These are phyloP conservation scores for Suillus clintonianus DNA, from an alignment of 768 basidiomycete species.

Conservation along the genomic window DNA sequence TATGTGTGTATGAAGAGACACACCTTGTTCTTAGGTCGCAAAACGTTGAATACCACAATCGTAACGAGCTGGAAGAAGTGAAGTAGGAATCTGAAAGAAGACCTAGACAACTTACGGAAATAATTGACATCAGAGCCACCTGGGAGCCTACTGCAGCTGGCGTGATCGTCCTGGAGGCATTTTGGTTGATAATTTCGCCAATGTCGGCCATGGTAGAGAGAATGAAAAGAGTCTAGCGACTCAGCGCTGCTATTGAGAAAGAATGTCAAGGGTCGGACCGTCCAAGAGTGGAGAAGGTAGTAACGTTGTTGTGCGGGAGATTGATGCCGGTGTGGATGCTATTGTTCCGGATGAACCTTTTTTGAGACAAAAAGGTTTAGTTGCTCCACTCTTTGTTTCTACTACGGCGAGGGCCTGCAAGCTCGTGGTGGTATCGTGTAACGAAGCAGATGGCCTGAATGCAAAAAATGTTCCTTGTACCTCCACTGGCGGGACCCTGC, in stretches of 20 bases:
- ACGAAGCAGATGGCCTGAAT: not conserved
- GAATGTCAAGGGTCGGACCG: conserved; percentile 20
- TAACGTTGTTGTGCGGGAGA: not conserved
- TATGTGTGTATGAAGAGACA: conserved; percentile 9
- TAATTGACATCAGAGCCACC: conserved; percentile 66
- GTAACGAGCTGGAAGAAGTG: conserved; percentile 53
- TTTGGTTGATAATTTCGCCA: conserved; percentile 34
- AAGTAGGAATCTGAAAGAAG: conserved; percentile 5
- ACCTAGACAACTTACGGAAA: conserved; percentile 59
- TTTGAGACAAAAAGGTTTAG: not conserved
- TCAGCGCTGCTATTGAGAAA: conserved; percentile 11
- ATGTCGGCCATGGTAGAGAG: conserved; percentile 32
- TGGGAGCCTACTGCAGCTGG: conserved; percentile 82
- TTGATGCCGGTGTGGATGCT: conserved; percentile 4
- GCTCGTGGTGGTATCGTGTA: not conserved
- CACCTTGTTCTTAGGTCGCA: conserved; percentile 91
- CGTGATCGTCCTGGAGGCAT: conserved; percentile 62
- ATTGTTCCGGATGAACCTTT: conserved; percentile 11
- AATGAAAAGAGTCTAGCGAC: conserved; percentile 18
- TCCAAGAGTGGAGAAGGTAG: not conserved
- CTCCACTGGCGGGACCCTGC: not conserved
- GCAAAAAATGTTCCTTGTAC: not conserved
- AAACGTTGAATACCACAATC: conserved; percentile 74
- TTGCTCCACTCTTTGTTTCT: not conserved
- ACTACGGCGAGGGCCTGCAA: not conserved